phyloP scores from a whole-genome alignment of 768 basidiomycete genomes.

The Clitopilus hobsonii region DNA sequence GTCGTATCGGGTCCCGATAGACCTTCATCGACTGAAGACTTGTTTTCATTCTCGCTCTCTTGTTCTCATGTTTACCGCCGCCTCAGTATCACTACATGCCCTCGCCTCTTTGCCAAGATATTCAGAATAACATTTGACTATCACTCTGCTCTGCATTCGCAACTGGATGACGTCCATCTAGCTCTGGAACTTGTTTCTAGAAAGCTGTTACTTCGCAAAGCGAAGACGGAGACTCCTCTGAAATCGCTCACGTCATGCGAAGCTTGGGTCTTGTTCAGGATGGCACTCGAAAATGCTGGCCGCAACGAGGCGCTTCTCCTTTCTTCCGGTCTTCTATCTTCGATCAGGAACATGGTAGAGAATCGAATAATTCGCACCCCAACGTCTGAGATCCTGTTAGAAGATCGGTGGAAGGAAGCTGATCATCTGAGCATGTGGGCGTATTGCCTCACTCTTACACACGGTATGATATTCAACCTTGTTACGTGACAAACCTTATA shows the following conservation, averaged over 20 bases:
- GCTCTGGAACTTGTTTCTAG: constrained; percentile 46
- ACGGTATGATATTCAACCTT: neutral
- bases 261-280: constrained; percentile 54
- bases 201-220: constrained; percentile 42
- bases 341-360: neutral
- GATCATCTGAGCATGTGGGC: neutral
- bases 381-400: neutral
- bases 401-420: neutral
- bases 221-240: constrained; percentile 30
- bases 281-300: constrained; percentile 54
- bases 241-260: constrained; percentile 30
- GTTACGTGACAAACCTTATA: neutral
- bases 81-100: constrained; percentile 36
- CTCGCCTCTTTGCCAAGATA: constrained; percentile 54
- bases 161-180: constrained; percentile 34
- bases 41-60: constrained; percentile 42
- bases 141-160: constrained; percentile 18
- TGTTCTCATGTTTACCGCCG: constrained; percentile 37
- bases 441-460: neutral
- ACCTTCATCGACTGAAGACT: constrained; percentile 26
- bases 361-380: neutral
- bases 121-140: constrained; percentile 49
- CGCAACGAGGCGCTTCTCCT: constrained; percentile 42
- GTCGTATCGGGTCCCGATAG: no score
- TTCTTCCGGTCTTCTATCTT: neutral